phyloP scores from a whole-genome alignment of 2,329 filamentous ascomycete genomes.

The Cladophialophora bantiana region DNA sequence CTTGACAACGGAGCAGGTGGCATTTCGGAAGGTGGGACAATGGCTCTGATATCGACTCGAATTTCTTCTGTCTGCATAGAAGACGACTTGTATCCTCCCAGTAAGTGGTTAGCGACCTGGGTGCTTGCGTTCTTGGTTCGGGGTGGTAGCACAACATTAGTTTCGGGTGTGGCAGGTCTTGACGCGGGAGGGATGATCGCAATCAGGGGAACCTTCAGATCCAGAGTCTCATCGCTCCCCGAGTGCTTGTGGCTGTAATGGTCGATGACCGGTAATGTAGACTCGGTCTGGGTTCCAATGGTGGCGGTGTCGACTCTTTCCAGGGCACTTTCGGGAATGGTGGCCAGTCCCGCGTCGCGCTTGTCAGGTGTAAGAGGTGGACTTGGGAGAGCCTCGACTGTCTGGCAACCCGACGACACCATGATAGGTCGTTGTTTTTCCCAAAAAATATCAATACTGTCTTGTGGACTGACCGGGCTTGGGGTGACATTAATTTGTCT shows the following conservation, averaged over 20 bases:
- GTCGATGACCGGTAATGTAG: slow-evolving; percentile 17
- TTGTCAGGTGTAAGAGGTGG: slow-evolving; percentile 48
- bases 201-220: slow-evolving; percentile 78
- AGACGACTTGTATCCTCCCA: slow-evolving; percentile 58
- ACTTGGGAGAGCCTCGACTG: slow-evolving; percentile 48
- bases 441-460: slow-evolving; percentile 32
- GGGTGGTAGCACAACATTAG: slow-evolving; percentile 73
- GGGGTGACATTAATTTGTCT: slow-evolving; percentile 26
- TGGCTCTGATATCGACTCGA: slow-evolving; percentile 77
- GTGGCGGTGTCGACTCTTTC: slow-evolving; percentile 36
- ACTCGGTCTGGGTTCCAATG: slow-evolving; percentile 38
- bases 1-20: slow-evolving; percentile 77
- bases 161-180: slow-evolving; percentile 76
- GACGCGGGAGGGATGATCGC: slow-evolving; percentile 88
- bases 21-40: slow-evolving; percentile 77
- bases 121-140: slow-evolving; percentile 81
- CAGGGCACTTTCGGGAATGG: slow-evolving; percentile 36
- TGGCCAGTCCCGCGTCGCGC: slow-evolving; percentile 30
- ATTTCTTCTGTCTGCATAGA: slow-evolving; percentile 91
- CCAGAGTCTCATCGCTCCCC: slow-evolving; percentile 37
- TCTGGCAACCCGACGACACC: slow-evolving; percentile 54
- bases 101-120: slow-evolving; percentile 70
- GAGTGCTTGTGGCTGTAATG: slow-evolving; percentile 34
- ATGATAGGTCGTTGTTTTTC: slow-evolving; percentile 45
- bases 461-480: slow-evolving; percentile 32